phyloP scores from a whole-genome alignment of 176 grass and related monocot species.

The Cenchrus fungigraminus region DNA sequence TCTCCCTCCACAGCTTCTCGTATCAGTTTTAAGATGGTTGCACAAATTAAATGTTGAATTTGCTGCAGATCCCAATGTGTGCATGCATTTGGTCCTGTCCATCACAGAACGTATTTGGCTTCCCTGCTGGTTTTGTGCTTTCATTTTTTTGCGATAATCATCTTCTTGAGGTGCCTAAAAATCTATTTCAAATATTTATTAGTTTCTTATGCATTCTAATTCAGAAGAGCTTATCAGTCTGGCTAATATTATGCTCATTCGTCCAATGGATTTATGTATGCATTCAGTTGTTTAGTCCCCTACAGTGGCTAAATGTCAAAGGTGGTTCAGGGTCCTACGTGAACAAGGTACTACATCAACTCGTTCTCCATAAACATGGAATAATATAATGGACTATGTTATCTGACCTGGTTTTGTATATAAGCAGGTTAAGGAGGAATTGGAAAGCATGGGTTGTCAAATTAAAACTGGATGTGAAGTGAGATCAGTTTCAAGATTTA shows the following conservation, averaged over 20 bases:
- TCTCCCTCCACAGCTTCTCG: no score
- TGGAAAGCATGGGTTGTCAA: conserved; percentile 64
- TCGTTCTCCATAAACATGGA: no score
- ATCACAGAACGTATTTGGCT: conserved; percentile 59
- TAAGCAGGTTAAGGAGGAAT: conserved; percentile 46
- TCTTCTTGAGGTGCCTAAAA: conserved; percentile 56
- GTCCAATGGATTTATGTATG: background rate
- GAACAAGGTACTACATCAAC: conserved; percentile 51
- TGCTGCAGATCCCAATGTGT: conserved; percentile 72
- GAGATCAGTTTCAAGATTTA: conserved; percentile 51
- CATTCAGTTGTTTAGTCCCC: conserved; percentile 68
- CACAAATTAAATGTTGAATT: background rate
- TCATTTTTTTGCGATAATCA: conserved; percentile 82
- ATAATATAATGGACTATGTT: no score
- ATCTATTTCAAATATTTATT: background rate
- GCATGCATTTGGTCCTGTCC: conserved; percentile 86
- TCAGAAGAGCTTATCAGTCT: background rate
- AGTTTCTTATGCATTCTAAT: background rate
- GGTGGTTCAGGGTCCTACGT: conserved; percentile 60
- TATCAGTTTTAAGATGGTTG: background rate
- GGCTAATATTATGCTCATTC: background rate
- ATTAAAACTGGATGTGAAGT: conserved; percentile 74
- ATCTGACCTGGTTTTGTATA: no score
- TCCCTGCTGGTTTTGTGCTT: conserved; percentile 77
- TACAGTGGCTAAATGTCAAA: conserved; percentile 80